Evolutionary conservation across 2,329 filamentous ascomycete genomes (phyloP), one percentile per base, ranked within the genome.

Genomic region (Penicillium sp.): DNA sequence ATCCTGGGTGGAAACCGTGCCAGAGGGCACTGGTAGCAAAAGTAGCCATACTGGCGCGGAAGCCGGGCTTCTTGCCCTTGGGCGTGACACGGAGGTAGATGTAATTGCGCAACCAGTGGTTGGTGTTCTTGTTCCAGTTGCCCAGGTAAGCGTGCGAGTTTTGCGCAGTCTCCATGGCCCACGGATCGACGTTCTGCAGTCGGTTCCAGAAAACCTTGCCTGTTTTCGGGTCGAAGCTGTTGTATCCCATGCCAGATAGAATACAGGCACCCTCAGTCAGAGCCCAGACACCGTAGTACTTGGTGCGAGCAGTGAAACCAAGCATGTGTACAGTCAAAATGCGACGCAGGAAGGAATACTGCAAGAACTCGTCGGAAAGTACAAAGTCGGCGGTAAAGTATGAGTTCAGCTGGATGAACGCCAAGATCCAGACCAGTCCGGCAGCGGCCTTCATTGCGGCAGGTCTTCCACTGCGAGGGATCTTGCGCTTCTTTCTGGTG

Each of bases 81-180:
- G 94, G 94, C 0, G 94, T 99, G 3, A 99, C 94, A 25, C 94
- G 88, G 48, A 99, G 82, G 72, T 97, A 99, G 66, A 99, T 83
- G 71, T 97, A 99, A 75, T 97, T 96, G 47, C 93, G 86, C 60
- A 99, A 80, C 94, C 94, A 99, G 69, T 91, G 86, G 74, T 97
- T 99, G 13, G 94, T 99, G 76, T 97, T 97, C 80, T 97, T 96
- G 75, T 99, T 99, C 94, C 94, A 99, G 69, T 86, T 89, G 49
- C 88, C 93, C 3, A 99, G 83, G 69, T 94, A 97, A 2, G 86
- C 92, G 54, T 93, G 87, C n/a, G 90, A 90, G 73, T 97, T 99
- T 76, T 97, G 93, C 1, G 93, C 94, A 0, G 86, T 82, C 77
- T 99, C 94, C 29, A 99, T 90, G 2, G 85, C 86, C 82, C 87